These are phyloP conservation scores for Chrysochromulina parva DNA, from an alignment of 78 protist genomes.

Conservation along the genomic window DNA sequence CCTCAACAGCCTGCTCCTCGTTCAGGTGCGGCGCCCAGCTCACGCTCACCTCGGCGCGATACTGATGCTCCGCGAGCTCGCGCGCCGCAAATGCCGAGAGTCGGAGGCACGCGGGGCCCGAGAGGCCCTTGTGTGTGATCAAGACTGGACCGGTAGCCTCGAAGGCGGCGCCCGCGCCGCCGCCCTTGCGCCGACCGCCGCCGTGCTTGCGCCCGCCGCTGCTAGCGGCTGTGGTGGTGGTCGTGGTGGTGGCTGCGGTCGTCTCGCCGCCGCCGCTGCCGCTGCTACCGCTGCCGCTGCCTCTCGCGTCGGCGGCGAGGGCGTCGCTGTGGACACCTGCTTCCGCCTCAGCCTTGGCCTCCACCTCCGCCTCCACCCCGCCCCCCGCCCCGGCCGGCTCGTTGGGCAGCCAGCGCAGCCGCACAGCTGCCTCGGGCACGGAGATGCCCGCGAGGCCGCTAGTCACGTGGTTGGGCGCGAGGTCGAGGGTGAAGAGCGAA, in stretches of 20 bases:
- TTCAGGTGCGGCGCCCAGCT: not conserved
- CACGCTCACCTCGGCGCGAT: not conserved
- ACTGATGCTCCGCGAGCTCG: not conserved
- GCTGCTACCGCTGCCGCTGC: not conserved
- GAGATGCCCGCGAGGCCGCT: not conserved
- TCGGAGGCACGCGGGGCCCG: conserved; percentile 30
- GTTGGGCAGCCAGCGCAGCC: not conserved
- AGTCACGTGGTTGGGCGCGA: not conserved
- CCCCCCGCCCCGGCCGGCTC: not conserved
- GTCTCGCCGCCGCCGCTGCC: not conserved
- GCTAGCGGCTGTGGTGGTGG: not conserved
- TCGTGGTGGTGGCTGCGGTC: not conserved
- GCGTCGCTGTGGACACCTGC: not conserved
- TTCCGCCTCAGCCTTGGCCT: not conserved
- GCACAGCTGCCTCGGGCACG: not conserved
- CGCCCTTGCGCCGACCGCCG: no score
- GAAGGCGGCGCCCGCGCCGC: not conserved
- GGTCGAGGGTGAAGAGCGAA: not conserved
- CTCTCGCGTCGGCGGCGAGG: not conserved
- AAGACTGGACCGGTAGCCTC: conserved; percentile 12
- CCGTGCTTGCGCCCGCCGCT: no score
- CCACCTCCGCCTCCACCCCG: not conserved
- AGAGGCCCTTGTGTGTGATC: conserved; percentile 23
- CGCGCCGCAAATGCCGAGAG: conserved; percentile 3
- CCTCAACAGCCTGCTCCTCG: not conserved